Base-by-base conservation (phyloP, 768 basidiomycete species). In the Pisolithus tinctorius region DNA sequence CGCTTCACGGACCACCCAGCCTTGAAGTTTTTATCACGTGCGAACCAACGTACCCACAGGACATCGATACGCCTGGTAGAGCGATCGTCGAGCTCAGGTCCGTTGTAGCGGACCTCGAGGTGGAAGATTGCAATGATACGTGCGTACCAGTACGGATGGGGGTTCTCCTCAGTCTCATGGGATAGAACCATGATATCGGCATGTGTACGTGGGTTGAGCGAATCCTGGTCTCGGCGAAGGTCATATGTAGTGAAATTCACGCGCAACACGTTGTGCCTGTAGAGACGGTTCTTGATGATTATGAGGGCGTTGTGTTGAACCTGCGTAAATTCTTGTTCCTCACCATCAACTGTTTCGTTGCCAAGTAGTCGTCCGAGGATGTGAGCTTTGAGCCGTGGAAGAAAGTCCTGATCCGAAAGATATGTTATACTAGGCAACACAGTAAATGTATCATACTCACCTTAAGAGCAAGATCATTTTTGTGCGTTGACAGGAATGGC, bases 101-200 rank as follows among this genome's bases (percentile, higher is more conserved):
- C 38, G 17, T 48, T 14, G 44, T 50, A 11, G 31, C 23, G 13
- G 9, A 53, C 11, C 1, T 43, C 26, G 1, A 49, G 31, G 51
- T 75, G 72, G 48, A 64, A 75, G 0, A 72, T 61, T 0, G 66
- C 63, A 6, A 71, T 49, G 4, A 73, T 54, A 9, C 59, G 56
- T 0, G 63, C 68, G 57, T 75, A 75, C 69, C 66, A 70, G 47
- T 63, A 73, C 0, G 67, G 70, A 41, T 74, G 69, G 4, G 45
- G 41, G 4, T 45, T 52, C 5, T 45, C 2, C 7, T 30, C 20
- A 38, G 74, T 68, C 4, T 49, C 20, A 10, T 53, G 42, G 4
- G 63, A 47, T 1, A 63, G 58, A 9, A 71, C 55, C 67, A 74
- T 72, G 37, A 78, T 55, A 45, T 73, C 60, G 10, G 62, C 34